Base-by-base conservation (phyloP, 192 early-diverging fungal genomes). In the Irineochytrium annulatum region DNA sequence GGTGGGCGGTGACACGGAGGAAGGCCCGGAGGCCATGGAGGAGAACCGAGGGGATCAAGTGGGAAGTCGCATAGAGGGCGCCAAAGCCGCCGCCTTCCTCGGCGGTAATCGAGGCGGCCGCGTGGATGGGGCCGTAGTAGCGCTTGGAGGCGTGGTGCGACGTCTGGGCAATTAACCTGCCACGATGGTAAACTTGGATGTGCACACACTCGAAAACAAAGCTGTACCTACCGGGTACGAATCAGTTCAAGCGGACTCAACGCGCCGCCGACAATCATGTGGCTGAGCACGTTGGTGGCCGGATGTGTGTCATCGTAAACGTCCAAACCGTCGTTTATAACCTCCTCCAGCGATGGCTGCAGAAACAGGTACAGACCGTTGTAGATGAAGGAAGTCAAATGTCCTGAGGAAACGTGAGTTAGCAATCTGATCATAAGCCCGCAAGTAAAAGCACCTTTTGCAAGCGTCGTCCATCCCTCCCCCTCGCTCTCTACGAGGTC, bases 241-340 rank as follows among this genome's bases (percentile, higher is more conserved):
- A 90, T 82, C 14, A 97, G 73, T 60, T 99, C 96, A 43, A 99
- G 72, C 2, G 96, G 96, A 58, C 88, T 90, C 43, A 99, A 77
- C 34, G 90, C 33, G 55, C 87, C 75, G 4, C 94, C 94, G 3
- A 89, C 85, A 22, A 90, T 62, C 0, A 89, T 68, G 68, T 89
- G 82, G 14, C 88, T 89, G 1, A 78, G 68, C 0, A 94, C 79
- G 43, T 87, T 62, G 0, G 96, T 96, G 11, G 81, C 74, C 34
- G 88, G 89, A 69, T 81, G 84, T 43, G 78, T 82, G 61, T 91
- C 91, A 52, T 96, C 96, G 60, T 89, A 91, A n/a, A 95, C 78
- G 54, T 86, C 91, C 52, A 96, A 90, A 20, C 82, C 74, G 62
- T 97, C 96, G 72, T 97, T 96, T 43, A 97, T 61, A 19, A 76